Evolutionary conservation across 2,329 filamentous ascomycete species (phyloP), one percentile per base, ranked within the genome.

Genomic region (Xylariaceae sp.): DNA sequence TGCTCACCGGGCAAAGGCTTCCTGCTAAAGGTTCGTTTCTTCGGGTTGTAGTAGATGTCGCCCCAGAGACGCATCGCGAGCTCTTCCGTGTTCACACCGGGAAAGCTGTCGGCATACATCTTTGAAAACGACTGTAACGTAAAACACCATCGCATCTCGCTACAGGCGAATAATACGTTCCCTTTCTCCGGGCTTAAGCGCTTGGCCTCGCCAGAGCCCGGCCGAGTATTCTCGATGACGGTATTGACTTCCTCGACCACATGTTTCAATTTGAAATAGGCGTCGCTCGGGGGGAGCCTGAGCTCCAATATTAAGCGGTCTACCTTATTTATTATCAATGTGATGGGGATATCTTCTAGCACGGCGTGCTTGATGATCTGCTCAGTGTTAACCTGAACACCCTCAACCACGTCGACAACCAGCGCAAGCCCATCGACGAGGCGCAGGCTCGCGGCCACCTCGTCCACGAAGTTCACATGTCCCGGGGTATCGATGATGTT

Each of bases 231-330:
- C 68, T 95, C 89, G 65, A 99, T 97, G 62, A 94, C 77, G 1
- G 90, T 96, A 73, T 99, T 99, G 71, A 99, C 92, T 72, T 97
- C 90, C 71, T 99, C 94, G 49, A 99, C 84, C n/a, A 96, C 91
- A 70, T 97, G 92, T 74, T 96, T 97, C 51, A 99, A 78, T 78
- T 99, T 99, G 79, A 96, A 97, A 74, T 99, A 99, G 12, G 94
- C 94, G 68, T 99, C 94, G 61, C 86, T 89, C 1, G 94, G 94
- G 2, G 94, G 94, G 13, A 99, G 80, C 70, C 95, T 95, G 47
- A 99, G 78, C 73, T 99, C 94, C 43, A 99, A 74, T 58, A 99
- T 96, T 56, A 99, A 75, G 21, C 94, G 85, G 65, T 99, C 94
- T 84, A 99, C 87, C 76, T 99, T 99, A 80, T 97, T 99, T 73